Base-by-base conservation (phyloP, 2,329 filamentous ascomycete genomes). In the Aspergillus uvarum region DNA sequence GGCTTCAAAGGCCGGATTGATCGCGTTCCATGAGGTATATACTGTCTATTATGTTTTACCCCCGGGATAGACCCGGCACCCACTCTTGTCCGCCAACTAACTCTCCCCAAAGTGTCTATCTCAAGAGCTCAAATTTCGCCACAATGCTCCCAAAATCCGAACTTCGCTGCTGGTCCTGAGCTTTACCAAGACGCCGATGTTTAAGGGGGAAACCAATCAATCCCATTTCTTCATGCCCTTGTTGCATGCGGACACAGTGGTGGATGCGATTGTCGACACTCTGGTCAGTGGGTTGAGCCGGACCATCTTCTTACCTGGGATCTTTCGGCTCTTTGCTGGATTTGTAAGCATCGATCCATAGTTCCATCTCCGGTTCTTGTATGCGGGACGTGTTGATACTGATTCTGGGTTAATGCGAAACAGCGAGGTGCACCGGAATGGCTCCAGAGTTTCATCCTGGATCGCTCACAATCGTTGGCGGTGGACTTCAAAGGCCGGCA, bases 151-250 rank as follows among this genome's bases (percentile, higher is more conserved):
- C 2, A 60, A 56, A 38, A 59, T 70, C 31, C 63, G 66, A 51
- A 66, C 63, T 3, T 69, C 67, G 1, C 48, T 70, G 2, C 48
- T 56, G 0, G 62, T 70, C 7, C 53, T 70, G 24, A 63, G 67
- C 29, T 70, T 70, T 38, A 69, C 67, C 1, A 66, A 65, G 26
- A 68, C 68, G 2, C 67, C 66, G 1, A 52, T 70, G 2, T 69
- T 69, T 26, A 67, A 68, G 31, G 67, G 66, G 2, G 61, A 70
- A 47, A 65, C 64, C 21, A 68, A 69, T 26, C 66, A 70, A 38
- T 59, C 61, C 2, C 51, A n/a, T 7, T 70, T 70, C 29, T 32
- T 69, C 2, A 61, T 64, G 47, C 67, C 68, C 14, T 59, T 70
- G 7, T 29, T 69, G n/a, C 63, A 70, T 55, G 59, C 67, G 11